Base-by-base conservation (phyloP, 208 protist genomes). In the Novymonas esmeraldas region DNA sequence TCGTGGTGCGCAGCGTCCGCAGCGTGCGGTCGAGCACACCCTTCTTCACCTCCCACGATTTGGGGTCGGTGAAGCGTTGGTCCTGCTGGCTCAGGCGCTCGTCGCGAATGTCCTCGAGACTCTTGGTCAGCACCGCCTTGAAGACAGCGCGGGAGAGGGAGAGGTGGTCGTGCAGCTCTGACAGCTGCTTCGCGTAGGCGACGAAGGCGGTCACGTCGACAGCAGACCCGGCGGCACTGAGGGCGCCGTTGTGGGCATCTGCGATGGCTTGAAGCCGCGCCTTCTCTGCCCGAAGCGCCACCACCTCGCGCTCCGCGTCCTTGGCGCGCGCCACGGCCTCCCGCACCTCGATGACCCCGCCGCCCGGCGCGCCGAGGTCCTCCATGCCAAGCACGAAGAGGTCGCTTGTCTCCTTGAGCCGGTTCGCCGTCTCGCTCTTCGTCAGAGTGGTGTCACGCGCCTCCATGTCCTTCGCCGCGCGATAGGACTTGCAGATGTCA, bases 111-210 rank as follows among this genome's bases (percentile, higher is more conserved):
- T 78, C 78, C 42, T 79, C 72, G 3, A 78, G 61, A 24, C 68
- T 74, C 56, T 76, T 79, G 22, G 68, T 71, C 13, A 87, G 67
- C 9, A 91, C 44, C 18, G 59, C 71, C 54, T 79, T 77, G 57
- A 90, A 78, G 26, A 86, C 78, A 13, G 36, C 61, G 2, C 61
- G 80, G 14, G 78, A 68, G 28, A 92, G 81, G 1, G 62, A 51
- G 11, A 92, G 61, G 41, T 84, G 82, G 14, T 75, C 78, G 48
- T 78, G 68, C 38, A 92, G 59, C 56, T 94, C 85, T 2, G 81
- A 69, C 5, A 88, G 54, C 54, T 85, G 61, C 46, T 73, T 82
- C n/a, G 61, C 57, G 57, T 84, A 82, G 29, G 45, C 58, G 2
- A 66, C 72, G 28, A 70, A 76, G 11, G 36, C 54, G 7, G 56